Base-by-base conservation (phyloP, 108 stramenopile species). In the Stephanodiscus minutulus region DNA sequence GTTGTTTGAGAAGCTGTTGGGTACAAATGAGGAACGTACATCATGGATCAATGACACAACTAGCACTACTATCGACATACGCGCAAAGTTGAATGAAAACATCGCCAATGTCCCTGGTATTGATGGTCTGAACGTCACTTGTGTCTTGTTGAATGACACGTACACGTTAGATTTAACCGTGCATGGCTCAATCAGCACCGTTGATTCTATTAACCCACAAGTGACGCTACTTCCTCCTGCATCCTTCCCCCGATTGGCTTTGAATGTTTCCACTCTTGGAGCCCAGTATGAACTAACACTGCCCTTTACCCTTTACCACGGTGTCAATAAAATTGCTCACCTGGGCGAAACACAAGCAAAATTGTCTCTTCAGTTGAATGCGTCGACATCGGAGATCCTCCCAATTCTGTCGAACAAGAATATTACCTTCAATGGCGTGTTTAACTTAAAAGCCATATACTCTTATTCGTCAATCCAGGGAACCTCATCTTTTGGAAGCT, bases 1-100 rank as follows among this genome's bases (percentile, higher is more conserved):
- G 0, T 17, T 70, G 49, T 60, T 70, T 61, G 69, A 70, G n/a
- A 21, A n/a, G 20, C 59, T 70, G 7, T 61, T 60, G 21, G 58
- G 69, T 3, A 61, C 11, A 0, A 5, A 20, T 20, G 27, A 11
- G 8, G 69, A 61, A 25, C 58, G 61, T 17, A 20, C 46, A n/a
- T 5, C 25, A 31, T 61, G 60, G 69, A 70, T 50, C 36, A 70
- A 61, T 28, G 58, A 33, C 28, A 47, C 61, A 8, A 20, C 27
- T 39, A 44, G 29, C 20, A 11, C 9, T 35, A 15, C 8, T 29
- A 55, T 70, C 33, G n/a, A 18, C 22, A 36, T 33, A 31, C 33
- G 37, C 17, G 21, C 33, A 49, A 27, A 9, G 28, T 11, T 29
- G 36, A 62, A 21, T 48, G 29, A 29, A 36, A 43, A 46, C 36